These are phyloP conservation scores for Aspergillus aculeatus DNA, from an alignment of 2,329 filamentous ascomycete species.

Conservation along the genomic window DNA sequence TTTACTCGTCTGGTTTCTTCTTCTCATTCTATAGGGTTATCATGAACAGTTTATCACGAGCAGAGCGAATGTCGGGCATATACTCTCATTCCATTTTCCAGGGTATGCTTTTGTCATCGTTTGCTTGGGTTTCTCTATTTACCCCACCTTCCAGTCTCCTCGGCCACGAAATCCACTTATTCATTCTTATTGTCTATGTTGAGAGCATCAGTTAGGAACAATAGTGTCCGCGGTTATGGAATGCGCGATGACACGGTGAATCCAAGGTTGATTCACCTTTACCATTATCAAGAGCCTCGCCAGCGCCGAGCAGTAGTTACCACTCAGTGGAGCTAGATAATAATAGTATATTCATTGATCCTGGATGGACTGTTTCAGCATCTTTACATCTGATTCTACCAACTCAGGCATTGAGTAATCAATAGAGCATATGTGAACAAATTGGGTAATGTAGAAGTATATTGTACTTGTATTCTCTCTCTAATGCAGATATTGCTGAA, in stretches of 20 bases:
- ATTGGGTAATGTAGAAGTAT: not conserved
- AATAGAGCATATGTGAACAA: not conserved
- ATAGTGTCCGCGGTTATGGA: not conserved
- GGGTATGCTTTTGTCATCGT: not conserved
- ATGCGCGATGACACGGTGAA: not conserved
- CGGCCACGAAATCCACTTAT: not conserved
- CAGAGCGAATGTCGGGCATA: not conserved
- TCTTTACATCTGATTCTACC: too few species aligned
- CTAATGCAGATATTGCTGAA: not conserved
- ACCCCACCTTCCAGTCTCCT: not conserved
- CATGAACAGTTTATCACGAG: constrained; percentile 1
- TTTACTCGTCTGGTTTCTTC: not conserved
- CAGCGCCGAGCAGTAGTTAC: too few species aligned
- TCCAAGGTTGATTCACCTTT: not conserved
- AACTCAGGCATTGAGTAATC: not conserved
- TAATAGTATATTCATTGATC: too few species aligned
- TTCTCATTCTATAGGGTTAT: not conserved
- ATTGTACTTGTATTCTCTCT: not conserved
- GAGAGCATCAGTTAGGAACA: not conserved
- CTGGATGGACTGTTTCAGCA: too few species aligned
- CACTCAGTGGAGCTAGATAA: too few species aligned
- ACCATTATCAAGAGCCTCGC: too few species aligned
- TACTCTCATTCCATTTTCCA: not conserved
- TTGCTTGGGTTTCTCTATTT: not conserved
- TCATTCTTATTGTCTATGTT: not conserved